Conservation (phyloP, 2,329 filamentous ascomycete genomes). For the Cadophora luteo-olivacea region DNA sequence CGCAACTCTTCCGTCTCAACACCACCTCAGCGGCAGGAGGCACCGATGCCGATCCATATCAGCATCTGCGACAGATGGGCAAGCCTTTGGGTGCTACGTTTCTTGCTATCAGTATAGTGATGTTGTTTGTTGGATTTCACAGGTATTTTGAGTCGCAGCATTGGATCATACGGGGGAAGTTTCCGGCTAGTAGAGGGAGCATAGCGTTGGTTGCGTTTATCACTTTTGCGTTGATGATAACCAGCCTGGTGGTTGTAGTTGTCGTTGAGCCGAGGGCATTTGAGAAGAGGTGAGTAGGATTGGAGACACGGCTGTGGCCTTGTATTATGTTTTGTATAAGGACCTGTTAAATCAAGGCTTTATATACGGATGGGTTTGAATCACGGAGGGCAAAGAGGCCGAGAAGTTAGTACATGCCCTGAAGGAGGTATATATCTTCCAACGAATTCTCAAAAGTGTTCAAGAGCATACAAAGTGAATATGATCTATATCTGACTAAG, state of each 20-base stretch:
- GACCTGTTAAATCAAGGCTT: background rate
- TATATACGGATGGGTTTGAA: background rate
- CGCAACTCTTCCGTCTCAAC: slow-evolving; percentile 85
- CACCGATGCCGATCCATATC: slow-evolving; percentile 43
- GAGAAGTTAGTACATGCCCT: background rate
- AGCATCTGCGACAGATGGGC: slow-evolving; percentile 65
- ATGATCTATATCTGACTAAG: too few relatives aligned
- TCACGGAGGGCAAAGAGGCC: background rate
- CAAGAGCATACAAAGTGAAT: too few relatives aligned
- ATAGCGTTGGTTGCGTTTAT: slow-evolving; percentile 73
- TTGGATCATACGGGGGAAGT: slow-evolving; percentile 82
- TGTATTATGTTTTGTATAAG: slow-evolving; percentile 1
- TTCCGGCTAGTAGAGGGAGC: slow-evolving; percentile 78
- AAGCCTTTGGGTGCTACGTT: slow-evolving; percentile 81
- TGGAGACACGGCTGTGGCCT: background rate
- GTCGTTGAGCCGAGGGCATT: slow-evolving; percentile 53
- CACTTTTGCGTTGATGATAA: slow-evolving; percentile 67
- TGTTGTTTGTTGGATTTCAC: slow-evolving; percentile 78
- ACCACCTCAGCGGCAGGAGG: slow-evolving; percentile 52
- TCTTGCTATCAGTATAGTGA: slow-evolving; percentile 75
- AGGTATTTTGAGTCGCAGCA: slow-evolving; percentile 80
- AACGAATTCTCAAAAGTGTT: too few relatives aligned
- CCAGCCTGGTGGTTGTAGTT: slow-evolving; percentile 64
- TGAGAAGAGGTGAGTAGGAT: slow-evolving; percentile 30
- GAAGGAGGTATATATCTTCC: too few relatives aligned